Evolutionary conservation across 192 early-diverging fungal species (phyloP).

Genomic region (Piromyces sp.): DNA sequence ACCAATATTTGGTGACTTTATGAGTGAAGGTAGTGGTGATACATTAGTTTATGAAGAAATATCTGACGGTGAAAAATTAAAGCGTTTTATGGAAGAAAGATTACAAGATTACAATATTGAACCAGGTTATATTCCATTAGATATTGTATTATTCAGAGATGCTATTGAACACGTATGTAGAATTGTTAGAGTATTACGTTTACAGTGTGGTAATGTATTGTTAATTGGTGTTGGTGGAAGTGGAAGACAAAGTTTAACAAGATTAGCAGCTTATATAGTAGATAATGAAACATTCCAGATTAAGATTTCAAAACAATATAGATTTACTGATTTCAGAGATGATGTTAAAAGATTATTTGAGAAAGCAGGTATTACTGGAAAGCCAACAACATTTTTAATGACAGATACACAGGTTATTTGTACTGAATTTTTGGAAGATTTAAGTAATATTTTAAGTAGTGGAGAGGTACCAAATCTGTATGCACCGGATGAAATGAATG

Average conservation of each 20-base stretch:
- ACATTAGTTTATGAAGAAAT: constrained; percentile 25
- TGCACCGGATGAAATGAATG: background rate
- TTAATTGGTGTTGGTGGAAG: constrained; percentile 18
- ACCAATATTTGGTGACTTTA: constrained; percentile 35
- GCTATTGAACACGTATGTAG: background rate
- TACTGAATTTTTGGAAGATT: constrained; percentile 1
- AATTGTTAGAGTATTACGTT: background rate
- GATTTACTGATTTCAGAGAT: constrained; percentile 28
- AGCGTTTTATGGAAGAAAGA: constrained; percentile 18
- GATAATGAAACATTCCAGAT: constrained; percentile 41
- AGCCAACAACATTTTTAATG: constrained; percentile 35
- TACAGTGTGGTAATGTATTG: background rate
- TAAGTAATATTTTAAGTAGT: constrained; percentile 4
- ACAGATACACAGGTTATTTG: constrained; percentile 43
- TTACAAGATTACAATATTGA: constrained; percentile 39
- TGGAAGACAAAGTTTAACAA: constrained; percentile 33
- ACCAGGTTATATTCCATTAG: constrained; percentile 32
- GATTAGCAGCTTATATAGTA: constrained; percentile 31
- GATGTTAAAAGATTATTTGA: constrained; percentile 36
- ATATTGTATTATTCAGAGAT: constrained; percentile 38
- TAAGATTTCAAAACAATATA: constrained; percentile 40
- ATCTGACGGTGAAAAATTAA: constrained; percentile 28
- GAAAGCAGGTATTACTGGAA: constrained; percentile 31
- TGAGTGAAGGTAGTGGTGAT: constrained; percentile 5
- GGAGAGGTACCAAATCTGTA: constrained; percentile 1